Evolutionary conservation across 371 early-diverging fungal genomes (phyloP).

Genomic region (Thermomucor indicae-seudaticae): DNA sequence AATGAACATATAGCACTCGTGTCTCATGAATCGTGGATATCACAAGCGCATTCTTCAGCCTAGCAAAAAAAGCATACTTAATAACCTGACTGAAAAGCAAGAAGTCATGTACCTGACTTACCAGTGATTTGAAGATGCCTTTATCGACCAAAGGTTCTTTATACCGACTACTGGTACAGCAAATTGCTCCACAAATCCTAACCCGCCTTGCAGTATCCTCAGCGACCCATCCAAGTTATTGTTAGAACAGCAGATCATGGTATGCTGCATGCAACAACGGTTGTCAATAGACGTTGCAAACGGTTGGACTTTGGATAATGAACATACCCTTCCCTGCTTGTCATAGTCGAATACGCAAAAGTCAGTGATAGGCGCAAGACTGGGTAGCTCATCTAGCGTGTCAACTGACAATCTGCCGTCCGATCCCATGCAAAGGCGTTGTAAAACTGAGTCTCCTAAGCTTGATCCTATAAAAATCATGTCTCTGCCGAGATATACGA

Average conservation of each 20-base stretch:
- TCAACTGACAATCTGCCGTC: conserved; percentile 37
- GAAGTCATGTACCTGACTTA: conserved; percentile 2
- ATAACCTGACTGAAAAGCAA: background rate
- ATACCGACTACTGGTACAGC: conserved; percentile 59
- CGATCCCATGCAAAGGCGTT: conserved; percentile 35
- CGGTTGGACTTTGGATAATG: too few relatives aligned
- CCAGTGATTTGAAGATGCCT: conserved; percentile 7
- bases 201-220: conserved; percentile 82
- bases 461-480: conserved; percentile 79
- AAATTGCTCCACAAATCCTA: conserved; percentile 73
- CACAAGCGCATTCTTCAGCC: conserved; percentile 42
- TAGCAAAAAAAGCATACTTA: background rate
- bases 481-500: conserved; percentile 11
- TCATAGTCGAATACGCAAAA: conserved; percentile 79
- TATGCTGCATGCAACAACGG: conserved; percentile 46
- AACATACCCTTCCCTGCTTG: conserved; percentile 63
- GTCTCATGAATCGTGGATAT: conserved; percentile 45
- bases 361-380: conserved; percentile 84
- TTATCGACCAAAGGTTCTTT: conserved; percentile 66
- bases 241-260: conserved; percentile 88
- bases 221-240: conserved; percentile 69
- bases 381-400: conserved; percentile 59
- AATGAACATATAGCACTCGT: conserved; percentile 8
- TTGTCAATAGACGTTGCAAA: too few relatives aligned
- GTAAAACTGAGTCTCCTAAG: conserved; percentile 78